A percentile compares a stretch with the other conserved stretches of the same genome.
Evolutionary conservation across 2,329 filamentous ascomycete species (phyloP).

Genomic region (Aureobasidium sp.): DNA sequence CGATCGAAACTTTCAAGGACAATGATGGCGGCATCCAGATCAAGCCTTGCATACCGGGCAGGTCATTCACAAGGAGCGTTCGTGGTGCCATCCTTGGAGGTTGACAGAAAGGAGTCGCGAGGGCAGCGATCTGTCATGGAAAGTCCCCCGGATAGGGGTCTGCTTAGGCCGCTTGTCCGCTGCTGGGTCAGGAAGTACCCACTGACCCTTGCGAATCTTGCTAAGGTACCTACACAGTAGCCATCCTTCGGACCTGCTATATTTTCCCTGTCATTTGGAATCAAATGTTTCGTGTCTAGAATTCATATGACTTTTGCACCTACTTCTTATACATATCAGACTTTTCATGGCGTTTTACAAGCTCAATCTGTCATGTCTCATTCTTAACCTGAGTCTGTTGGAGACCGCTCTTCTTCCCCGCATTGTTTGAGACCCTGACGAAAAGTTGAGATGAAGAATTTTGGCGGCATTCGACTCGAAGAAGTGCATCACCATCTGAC

Average conservation of each 20-base stretch:
- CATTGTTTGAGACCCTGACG: slow-evolving; percentile 1
- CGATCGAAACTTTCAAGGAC: neutral
- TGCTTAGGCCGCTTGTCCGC: neutral
- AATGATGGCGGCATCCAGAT: neutral
- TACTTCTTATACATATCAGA: too few species aligned
- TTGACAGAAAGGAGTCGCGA: neutral
- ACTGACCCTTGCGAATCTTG: too few species aligned
- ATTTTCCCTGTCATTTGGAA: too few species aligned
- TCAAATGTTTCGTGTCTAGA: too few species aligned
- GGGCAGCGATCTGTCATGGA: neutral
- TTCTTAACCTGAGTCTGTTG: neutral
- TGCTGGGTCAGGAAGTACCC: too few species aligned
- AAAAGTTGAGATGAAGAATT: slow-evolving; percentile 15
- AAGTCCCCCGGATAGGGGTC: neutral
- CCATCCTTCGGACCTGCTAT: too few species aligned
- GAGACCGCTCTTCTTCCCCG: neutral
- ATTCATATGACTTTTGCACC: too few species aligned
- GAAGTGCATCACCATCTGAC: neutral
- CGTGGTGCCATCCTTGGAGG: neutral
- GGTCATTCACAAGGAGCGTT: neutral
- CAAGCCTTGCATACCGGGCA: slow-evolving; percentile 7
- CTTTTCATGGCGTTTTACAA: too few species aligned
- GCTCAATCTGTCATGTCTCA: neutral
- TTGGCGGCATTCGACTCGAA: neutral
- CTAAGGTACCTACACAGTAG: too few species aligned